Evolutionary conservation across 2,329 filamentous ascomycete species (phyloP), one percentile per base, ranked within the genome.

Genomic region (Penicillium oxalicum): DNA sequence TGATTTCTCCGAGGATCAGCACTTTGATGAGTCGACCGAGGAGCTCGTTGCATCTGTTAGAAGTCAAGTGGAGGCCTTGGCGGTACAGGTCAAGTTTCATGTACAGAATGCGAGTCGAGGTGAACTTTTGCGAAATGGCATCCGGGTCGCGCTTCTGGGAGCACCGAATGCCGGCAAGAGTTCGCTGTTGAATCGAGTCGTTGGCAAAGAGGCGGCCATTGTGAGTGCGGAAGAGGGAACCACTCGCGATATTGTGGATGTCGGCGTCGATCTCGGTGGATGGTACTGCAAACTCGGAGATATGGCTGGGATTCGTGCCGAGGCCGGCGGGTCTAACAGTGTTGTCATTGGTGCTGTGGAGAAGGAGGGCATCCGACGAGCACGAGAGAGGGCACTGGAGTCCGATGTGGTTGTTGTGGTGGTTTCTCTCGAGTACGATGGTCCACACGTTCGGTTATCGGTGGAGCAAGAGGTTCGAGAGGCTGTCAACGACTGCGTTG

Each of bases 141-240:
- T 98, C 56, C 82, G 81, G 48, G 82, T 98, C 50, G 88, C 91
- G 1, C 75, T 98, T 3, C 74, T 98, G 0, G 93, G 93, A 0
- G 89, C 91, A 5, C 93, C 93, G 0, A 98, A 98, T 62, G 90
- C 85, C 0, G 93, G 93, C 11, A 98, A 98, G 68, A 96, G 91
- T 66, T 96, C 90, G 11, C 70, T 98, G 51, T 81, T 98, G 70
- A 98, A 98, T 64, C 76, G 84, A 24, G 80, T 98, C 44, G 88
- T 96, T 3, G 91, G 93, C 0, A 78, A 91, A 45, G 91, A 97
- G 66, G 93, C 93, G 2, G 94, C 91, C 3, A 98, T 98, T 60
- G 93, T 98, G 6, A 95, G 90, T 39, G 79, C 83, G 0, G 91
- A 97, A 71, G 90, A 90, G 35, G 93, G 93, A 0, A 98, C 93